A percentile compares a stretch with the other conserved stretches of the same genome.
Evolutionary conservation across 78 protist genomes (phyloP).

Genomic region (Dictyostelium firmibasis): DNA sequence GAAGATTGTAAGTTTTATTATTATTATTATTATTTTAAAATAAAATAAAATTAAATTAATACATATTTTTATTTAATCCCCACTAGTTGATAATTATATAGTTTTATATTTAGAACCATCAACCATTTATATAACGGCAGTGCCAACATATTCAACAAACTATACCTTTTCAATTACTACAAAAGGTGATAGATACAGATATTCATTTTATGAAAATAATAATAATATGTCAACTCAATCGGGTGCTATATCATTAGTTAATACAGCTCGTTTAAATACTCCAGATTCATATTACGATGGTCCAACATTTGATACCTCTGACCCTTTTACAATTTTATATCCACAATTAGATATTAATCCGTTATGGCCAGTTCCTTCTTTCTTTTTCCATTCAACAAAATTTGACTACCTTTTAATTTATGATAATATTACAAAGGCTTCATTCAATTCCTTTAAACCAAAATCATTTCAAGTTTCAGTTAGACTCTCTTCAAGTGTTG

Average conservation of each 20-base stretch:
- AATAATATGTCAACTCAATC: neutral
- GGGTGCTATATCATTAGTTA: neutral
- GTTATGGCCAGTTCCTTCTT: conserved; percentile 33
- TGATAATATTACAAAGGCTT: neutral
- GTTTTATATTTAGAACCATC: neutral
- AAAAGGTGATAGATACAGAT: neutral
- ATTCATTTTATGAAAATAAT: neutral
- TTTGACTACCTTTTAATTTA: neutral
- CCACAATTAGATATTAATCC: conserved; percentile 19
- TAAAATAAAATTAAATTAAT: too few relatives aligned
- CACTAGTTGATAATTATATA: conserved; percentile 31
- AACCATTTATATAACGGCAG: conserved; percentile 16
- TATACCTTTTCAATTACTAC: conserved; percentile 8
- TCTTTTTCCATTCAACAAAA: neutral
- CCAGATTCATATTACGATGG: neutral
- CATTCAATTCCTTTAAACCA: neutral
- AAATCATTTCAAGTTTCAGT: conserved; percentile 23
- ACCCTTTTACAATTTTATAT: neutral
- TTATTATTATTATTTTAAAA: neutral
- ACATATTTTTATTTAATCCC: neutral
- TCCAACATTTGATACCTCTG: neutral
- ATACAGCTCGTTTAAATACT: neutral
- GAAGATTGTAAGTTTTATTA: conserved; percentile 22
- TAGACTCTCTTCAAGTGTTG: neutral
- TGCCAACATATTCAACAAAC: conserved; percentile 1